Evolutionary conservation across 176 grass and related monocot species (phyloP).

Genomic region (Carex scoparia): DNA sequence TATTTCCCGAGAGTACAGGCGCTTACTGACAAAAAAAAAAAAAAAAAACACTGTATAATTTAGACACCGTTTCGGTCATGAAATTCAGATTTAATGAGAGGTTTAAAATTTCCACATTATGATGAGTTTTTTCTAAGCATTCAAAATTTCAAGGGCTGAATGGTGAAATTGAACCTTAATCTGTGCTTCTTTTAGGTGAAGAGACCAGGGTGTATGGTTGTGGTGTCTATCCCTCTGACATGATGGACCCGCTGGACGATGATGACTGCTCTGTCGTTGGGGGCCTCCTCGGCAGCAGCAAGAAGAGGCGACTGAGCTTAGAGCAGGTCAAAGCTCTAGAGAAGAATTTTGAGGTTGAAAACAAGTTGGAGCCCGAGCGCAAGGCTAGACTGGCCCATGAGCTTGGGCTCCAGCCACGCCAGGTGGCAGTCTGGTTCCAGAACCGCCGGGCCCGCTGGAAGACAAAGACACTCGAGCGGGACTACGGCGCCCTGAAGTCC

Average conservation of each 20-base stretch:
- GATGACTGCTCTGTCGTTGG: slow-evolving; percentile 13
- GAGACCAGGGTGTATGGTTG: slow-evolving; percentile 22
- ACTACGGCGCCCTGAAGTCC: slow-evolving; percentile 53
- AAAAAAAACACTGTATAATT: not conserved
- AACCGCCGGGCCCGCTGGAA: slow-evolving; percentile 94
- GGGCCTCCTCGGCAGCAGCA: slow-evolving; percentile 39
- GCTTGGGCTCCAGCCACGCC: slow-evolving; percentile 76
- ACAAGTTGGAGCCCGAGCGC: slow-evolving; percentile 89
- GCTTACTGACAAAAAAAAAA: not conserved
- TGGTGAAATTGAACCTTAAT: not conserved
- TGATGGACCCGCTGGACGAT: slow-evolving; percentile 23
- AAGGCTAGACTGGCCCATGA: slow-evolving; percentile 74
- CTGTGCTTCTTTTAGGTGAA: slow-evolving; percentile 5
- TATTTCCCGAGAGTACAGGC: not conserved
- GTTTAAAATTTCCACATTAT: not conserved
- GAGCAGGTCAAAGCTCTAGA: slow-evolving; percentile 85
- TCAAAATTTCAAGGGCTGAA: not conserved
- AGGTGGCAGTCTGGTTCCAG: slow-evolving; percentile 97
- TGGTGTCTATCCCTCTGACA: slow-evolving; percentile 2
- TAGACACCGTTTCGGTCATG: not conserved
- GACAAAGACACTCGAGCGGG: slow-evolving; percentile 86
- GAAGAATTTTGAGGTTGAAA: slow-evolving; percentile 92
- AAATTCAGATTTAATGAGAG: not conserved
- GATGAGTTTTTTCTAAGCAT: not conserved
- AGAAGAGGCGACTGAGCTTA: slow-evolving; percentile 73